A percentile compares a stretch with the other conserved stretches of the same genome.
Conservation (phyloP, 345 rosid genomes). For the Citropsis articulata region DNA sequence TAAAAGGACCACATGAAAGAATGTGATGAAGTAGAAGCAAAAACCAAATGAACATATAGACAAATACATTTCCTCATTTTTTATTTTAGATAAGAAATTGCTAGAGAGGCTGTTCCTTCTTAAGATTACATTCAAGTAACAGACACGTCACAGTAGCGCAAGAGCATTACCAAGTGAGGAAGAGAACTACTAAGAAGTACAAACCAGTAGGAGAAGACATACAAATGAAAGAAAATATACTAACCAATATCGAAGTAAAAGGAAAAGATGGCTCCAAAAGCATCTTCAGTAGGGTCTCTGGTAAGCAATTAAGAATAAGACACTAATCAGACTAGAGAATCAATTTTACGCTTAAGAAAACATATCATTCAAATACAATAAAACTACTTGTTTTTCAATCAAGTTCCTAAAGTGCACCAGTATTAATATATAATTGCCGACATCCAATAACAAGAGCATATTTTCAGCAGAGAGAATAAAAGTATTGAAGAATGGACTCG, state of each 20-base stretch:
- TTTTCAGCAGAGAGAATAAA: neutral
- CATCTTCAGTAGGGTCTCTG: conserved; percentile 52
- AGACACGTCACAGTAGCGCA: neutral
- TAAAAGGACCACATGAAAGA: neutral
- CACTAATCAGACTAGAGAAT: neutral
- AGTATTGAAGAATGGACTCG: neutral
- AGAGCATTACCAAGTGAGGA: neutral
- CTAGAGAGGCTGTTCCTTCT: neutral
- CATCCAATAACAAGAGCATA: neutral
- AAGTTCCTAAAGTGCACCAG: neutral
- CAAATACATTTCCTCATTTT: neutral
- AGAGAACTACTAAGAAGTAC: neutral
- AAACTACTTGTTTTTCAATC: neutral
- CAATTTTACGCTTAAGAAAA: neutral
- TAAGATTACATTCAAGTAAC: neutral
- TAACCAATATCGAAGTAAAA: conserved; percentile 43
- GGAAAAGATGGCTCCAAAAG: conserved; percentile 45
- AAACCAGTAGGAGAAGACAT: neutral
- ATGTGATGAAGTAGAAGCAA: neutral
- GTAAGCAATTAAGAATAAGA: conserved; percentile 1
- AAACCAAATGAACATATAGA: neutral
- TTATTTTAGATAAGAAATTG: neutral
- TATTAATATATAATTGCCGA: neutral
- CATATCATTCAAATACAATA: neutral
- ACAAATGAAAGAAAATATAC: conserved; percentile 17